Conservation (phyloP, 345 rosid genomes). For the Lepidium didymum region DNA sequence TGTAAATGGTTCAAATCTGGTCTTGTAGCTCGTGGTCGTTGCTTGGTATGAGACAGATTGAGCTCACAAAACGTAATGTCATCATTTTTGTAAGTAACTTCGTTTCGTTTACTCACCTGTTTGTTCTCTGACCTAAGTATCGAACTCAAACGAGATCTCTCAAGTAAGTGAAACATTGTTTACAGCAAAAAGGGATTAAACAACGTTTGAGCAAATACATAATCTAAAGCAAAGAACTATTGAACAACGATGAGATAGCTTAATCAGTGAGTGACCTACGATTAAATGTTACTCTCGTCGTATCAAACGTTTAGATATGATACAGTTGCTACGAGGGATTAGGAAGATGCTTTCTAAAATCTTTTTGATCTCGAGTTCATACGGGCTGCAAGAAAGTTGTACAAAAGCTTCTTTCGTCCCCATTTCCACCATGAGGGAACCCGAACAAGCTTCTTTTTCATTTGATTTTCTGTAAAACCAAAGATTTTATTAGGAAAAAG, state of each 20-base stretch:
- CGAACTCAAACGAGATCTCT: neutral
- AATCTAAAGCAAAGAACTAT: neutral
- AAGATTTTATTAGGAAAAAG: neutral
- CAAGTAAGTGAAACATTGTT: neutral
- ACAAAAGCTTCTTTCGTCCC: conserved; percentile 64
- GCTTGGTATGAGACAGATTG: neutral
- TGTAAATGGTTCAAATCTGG: neutral
- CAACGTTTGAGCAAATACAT: neutral
- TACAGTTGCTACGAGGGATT: conserved; percentile 14
- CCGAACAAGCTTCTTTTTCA: conserved; percentile 37
- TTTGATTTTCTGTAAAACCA: conserved; percentile 43
- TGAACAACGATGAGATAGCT: neutral
- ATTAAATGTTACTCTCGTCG: neutral
- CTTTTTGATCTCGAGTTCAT: conserved; percentile 32
- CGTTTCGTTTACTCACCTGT: neutral
- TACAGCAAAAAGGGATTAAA: neutral
- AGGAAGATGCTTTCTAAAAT: conserved; percentile 2
- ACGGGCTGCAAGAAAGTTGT: conserved; percentile 40
- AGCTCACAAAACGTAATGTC: neutral
- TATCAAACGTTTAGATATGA: neutral
- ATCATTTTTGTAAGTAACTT: neutral
- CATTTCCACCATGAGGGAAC: conserved; percentile 70
- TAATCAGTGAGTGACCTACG: neutral
- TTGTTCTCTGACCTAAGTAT: neutral
- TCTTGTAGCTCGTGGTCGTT: neutral